Base-by-base conservation (phyloP, 2,329 filamentous ascomycete species). In the Fusarium praegraminearum region DNA sequence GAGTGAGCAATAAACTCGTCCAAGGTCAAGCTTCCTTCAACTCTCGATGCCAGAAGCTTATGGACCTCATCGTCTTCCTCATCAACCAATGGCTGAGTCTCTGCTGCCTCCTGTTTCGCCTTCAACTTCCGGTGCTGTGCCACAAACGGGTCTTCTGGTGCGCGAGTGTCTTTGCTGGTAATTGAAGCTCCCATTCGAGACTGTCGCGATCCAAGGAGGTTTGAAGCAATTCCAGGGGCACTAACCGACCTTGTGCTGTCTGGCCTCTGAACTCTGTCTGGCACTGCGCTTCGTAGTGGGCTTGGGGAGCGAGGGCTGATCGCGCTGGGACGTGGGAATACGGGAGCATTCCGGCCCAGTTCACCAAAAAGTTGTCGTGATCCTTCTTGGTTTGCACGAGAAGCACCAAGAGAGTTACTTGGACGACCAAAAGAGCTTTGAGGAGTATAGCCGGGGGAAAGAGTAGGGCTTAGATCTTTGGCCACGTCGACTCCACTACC, bases 291-390 rank as follows among this genome's bases (percentile, higher is more conserved):
- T 35, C 91, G 87, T 28, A 92, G 80, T 2, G 92, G 91, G 69
- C 91, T 94, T 2, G 92, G 91, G 12, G 91, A 93, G 36, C 91
- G 87, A 47, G 91, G 90, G 69, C 87, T 90, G n/a, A 83, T 81
- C 22, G 80, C 81, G 35, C 78, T 83, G 26, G 86, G 82, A 35
- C 86, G 87, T 12, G 87, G 81, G 57, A 92, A 86, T 26, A 85
- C 67, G 0, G 87, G 86, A 20, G 82, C 83, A 41, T 81, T 83
- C 40, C 81, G 81, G 59, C 79, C 79, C 40, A 88, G 75, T 60
- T 89, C 86, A 11, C 86, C 87, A 76, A 90, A 90, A 7, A 89
- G 77, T 4, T 81, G 75, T n/a, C 77, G 76, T 18, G 80, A 73
- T 63, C 78, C 79, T 49, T 84, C 81, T 51, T 83, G 82, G 51